Percentiles rank a stretch among this genome's conserved stretches.
These are phyloP conservation scores for Cucurbitaria berberidis DNA, from an alignment of 2,329 filamentous ascomycete species.

Conservation along the genomic window DNA sequence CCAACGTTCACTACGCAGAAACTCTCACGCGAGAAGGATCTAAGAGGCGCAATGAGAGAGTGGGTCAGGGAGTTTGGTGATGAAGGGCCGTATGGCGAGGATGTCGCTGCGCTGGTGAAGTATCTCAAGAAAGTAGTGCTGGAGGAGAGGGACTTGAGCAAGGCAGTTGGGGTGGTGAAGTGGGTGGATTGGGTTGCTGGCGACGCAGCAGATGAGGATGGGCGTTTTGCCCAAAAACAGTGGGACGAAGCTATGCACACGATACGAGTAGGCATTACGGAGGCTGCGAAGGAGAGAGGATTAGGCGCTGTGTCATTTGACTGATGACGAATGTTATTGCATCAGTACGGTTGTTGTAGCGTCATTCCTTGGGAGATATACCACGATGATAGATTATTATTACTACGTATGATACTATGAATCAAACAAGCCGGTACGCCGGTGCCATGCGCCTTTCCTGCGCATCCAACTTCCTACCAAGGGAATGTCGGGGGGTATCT, in stretches of 20 bases:
- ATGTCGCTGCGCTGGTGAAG: slow-evolving; percentile 74
- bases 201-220: slow-evolving; percentile 22
- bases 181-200: slow-evolving; percentile 62
- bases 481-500: not conserved
- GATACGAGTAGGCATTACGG: slow-evolving; percentile 52
- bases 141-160: slow-evolving; percentile 79
- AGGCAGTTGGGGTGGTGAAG: slow-evolving; percentile 70
- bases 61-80: slow-evolving; percentile 77
- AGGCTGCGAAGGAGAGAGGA: slow-evolving; percentile 53
- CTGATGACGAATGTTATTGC: not conserved
- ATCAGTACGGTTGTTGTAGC: not conserved
- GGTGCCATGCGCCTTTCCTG: not conserved
- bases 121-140: slow-evolving; percentile 75
- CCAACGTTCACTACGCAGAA: slow-evolving; percentile 69
- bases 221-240: slow-evolving; percentile 17
- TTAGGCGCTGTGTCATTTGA: slow-evolving; percentile 51
- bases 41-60: slow-evolving; percentile 74
- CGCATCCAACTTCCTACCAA: not conserved
- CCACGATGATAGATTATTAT: no score
- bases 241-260: slow-evolving; percentile 49
- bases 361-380: no score
- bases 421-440: not conserved
- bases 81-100: slow-evolving; percentile 79
- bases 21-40: slow-evolving; percentile 63
- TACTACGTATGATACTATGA: not conserved